Evolutionary conservation across 768 basidiomycete genomes (phyloP).

Genomic region (Serendipita vermifera): DNA sequence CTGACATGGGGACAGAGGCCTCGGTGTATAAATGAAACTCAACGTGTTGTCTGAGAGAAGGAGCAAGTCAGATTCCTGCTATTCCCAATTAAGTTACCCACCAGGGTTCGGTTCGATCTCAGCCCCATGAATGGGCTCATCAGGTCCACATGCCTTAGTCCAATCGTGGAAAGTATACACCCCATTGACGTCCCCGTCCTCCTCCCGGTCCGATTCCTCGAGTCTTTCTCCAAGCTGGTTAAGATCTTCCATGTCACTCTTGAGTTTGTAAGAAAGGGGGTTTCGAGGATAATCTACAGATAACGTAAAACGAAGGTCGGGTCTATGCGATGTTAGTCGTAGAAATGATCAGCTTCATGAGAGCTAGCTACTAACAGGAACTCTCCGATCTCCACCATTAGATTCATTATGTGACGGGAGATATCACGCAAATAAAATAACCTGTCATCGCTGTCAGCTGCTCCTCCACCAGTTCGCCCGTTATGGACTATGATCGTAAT

Average conservation of each 20-base stretch:
- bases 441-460: not conserved
- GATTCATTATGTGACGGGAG: not conserved
- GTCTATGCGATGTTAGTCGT: not conserved
- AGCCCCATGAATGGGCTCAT: not conserved
- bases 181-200: not conserved
- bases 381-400: not conserved
- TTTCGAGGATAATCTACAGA: not conserved
- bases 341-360: not conserved
- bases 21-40: not conserved
- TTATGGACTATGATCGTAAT: not conserved
- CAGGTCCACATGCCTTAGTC: not conserved
- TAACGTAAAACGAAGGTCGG: not conserved
- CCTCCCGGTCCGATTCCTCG: not conserved
- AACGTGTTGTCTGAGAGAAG: not conserved
- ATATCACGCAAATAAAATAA: not conserved
- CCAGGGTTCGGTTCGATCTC: not conserved
- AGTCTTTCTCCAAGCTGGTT: not conserved
- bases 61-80: too few relatives aligned
- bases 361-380: too few relatives aligned
- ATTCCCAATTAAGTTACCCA: too few relatives aligned
- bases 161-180: not conserved
- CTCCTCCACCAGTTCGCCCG: not conserved
- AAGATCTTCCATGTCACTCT: not conserved
- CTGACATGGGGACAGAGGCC: not conserved
- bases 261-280: not conserved